These are phyloP conservation scores for Cytospora mali DNA, from an alignment of 2,329 filamentous ascomycete genomes.

Conservation along the genomic window DNA sequence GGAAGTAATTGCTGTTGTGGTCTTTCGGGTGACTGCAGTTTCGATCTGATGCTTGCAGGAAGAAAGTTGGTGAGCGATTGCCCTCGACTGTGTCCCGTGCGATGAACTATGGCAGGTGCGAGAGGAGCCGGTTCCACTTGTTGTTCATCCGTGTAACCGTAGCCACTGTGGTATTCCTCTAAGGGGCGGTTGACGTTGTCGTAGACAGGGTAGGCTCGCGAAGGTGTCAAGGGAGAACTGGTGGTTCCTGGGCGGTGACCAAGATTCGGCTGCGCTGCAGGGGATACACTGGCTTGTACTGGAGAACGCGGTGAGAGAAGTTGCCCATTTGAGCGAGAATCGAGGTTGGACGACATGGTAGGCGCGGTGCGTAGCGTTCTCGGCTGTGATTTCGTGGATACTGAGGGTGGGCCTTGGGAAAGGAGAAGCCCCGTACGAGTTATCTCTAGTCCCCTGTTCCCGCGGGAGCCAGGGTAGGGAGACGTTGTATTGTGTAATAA, in stretches of 20 bases:
- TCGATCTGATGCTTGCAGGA: constrained; percentile 35
- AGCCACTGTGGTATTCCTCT: constrained; percentile 40
- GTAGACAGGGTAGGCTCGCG: constrained; percentile 16
- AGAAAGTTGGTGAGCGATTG: constrained; percentile 42
- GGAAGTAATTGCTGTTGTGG: constrained; percentile 1
- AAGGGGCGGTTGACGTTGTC: constrained; percentile 28
- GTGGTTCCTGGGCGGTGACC: constrained; percentile 4
- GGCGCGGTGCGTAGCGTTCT: constrained; percentile 42
- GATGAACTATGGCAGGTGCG: constrained; percentile 19
- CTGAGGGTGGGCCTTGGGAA: constrained; percentile 29
- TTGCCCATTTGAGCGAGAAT: constrained; percentile 30
- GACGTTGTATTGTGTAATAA: constrained; percentile 27
- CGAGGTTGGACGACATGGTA: constrained; percentile 31
- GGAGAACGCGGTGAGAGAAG: constrained; percentile 27
- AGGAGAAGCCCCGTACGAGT: constrained; percentile 29
- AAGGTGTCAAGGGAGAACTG: constrained; percentile 11
- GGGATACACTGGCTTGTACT: constrained; percentile 11
- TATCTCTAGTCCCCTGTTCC: constrained; percentile 24
- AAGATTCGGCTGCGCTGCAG: constrained; percentile 17
- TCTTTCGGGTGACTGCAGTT: constrained; percentile 35
- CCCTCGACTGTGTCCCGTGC: constrained; percentile 38
- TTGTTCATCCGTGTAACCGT: constrained; percentile 33
- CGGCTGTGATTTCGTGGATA: constrained; percentile 41
- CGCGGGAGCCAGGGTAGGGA: constrained; percentile 21
- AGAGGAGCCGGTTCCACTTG: constrained; percentile 28